phyloP scores from a whole-genome alignment of 2,329 filamentous ascomycete genomes.

The Claviceps spartinae region DNA sequence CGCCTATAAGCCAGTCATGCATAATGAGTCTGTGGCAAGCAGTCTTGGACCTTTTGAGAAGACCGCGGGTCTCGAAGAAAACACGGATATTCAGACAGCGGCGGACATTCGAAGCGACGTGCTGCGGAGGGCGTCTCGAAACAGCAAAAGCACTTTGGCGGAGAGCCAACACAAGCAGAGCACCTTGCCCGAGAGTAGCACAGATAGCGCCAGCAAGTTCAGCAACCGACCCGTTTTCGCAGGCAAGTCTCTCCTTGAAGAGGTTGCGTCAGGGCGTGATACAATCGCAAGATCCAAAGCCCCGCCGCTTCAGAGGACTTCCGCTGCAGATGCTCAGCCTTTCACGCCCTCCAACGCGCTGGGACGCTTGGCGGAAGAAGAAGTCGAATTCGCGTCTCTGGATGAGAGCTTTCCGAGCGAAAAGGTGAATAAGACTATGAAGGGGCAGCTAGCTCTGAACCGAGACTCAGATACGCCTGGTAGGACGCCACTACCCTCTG shows the following conservation, averaged over 20 bases:
- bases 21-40: conserved; percentile 22
- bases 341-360: neutral
- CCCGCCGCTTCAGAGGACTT: conserved; percentile 12
- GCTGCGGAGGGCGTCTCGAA: conserved; percentile 14
- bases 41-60: conserved; percentile 25
- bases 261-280: conserved; percentile 32
- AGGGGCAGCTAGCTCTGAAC: conserved; percentile 18
- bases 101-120: conserved; percentile 19
- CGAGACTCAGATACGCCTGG: conserved; percentile 8
- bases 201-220: conserved; percentile 2
- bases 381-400: conserved; percentile 23
- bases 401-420: conserved; percentile 26
- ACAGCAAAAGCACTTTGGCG: conserved; percentile 8
- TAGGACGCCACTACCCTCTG: conserved; percentile 1
- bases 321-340: neutral
- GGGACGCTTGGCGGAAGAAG: conserved; percentile 11
- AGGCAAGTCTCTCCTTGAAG: conserved; percentile 40
- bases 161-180: conserved; percentile 8
- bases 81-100: conserved; percentile 15
- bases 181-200: conserved; percentile 3
- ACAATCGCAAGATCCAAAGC: conserved; percentile 13
- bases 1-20: conserved; percentile 23
- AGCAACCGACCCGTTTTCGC: conserved; percentile 19
- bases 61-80: conserved; percentile 1
- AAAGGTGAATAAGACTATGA: conserved; percentile 9